Conservation (phyloP, 2,329 filamentous ascomycete genomes). For the Colletotrichum filicis region DNA sequence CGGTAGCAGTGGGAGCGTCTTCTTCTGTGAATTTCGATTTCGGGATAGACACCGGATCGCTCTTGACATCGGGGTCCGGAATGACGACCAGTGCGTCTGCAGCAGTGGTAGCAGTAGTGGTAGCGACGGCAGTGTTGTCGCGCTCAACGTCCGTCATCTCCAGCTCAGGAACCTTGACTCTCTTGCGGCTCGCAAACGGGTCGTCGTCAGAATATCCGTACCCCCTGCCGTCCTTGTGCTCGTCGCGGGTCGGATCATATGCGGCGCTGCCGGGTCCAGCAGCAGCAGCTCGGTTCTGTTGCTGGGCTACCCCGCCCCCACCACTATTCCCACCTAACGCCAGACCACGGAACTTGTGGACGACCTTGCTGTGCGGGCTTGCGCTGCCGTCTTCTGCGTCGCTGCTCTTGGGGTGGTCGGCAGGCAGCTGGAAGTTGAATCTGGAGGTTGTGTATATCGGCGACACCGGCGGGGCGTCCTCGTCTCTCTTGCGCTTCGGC, state of each 20-base stretch:
- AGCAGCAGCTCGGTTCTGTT: conserved; percentile 25
- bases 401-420: conserved; percentile 37
- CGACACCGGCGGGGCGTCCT: conserved; percentile 45
- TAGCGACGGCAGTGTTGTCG: neutral
- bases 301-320: conserved; percentile 56
- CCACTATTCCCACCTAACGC: conserved; percentile 51
- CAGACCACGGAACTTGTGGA: conserved; percentile 63
- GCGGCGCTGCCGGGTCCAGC: no score
- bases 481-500: conserved; percentile 59
- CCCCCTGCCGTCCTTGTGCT: conserved; percentile 38
- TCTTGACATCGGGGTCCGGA: conserved; percentile 29
- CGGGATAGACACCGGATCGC: conserved; percentile 5
- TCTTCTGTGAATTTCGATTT: neutral
- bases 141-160: conserved; percentile 43
- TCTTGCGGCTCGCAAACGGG: conserved; percentile 47
- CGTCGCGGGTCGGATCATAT: conserved; percentile 35
- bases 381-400: conserved; percentile 56
- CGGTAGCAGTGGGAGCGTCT: conserved; percentile 23
- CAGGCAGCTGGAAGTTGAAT: conserved; percentile 59
- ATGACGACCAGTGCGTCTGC: conserved; percentile 27
- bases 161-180: conserved; percentile 47
- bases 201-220: conserved; percentile 42
- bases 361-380: conserved; percentile 65
- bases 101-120: neutral
- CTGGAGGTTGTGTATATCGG: conserved; percentile 42